Evolutionary conservation across 768 basidiomycete genomes (phyloP).

Genomic region (Collybia nuda): DNA sequence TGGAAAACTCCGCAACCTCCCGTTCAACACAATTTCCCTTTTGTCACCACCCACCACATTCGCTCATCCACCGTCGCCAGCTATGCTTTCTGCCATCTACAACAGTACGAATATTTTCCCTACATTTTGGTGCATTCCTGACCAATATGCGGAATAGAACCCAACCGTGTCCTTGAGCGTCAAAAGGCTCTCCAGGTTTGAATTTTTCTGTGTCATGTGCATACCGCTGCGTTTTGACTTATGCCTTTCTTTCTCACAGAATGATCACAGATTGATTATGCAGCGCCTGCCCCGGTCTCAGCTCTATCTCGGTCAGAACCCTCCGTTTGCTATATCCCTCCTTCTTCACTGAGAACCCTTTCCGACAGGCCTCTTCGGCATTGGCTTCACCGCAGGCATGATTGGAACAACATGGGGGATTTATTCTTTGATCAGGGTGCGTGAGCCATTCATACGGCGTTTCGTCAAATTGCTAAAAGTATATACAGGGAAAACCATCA

Average conservation of each 20-base stretch:
- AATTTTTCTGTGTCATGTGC: constrained; percentile 7
- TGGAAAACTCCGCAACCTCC: constrained; percentile 46
- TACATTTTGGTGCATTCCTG: background rate
- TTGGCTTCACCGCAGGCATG: constrained; percentile 55
- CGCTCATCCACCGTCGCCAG: constrained; percentile 29
- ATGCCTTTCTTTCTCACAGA: constrained; percentile 22
- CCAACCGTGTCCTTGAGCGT: constrained; percentile 63
- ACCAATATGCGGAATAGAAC: constrained; percentile 35
- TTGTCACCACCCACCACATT: constrained; percentile 16
- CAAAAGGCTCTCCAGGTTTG: constrained; percentile 68
- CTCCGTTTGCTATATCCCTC: background rate
- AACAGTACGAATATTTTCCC: constrained; percentile 48
- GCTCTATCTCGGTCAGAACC: constrained; percentile 60
- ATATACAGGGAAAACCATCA: constrained; percentile 15
- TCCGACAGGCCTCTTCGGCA: constrained; percentile 51
- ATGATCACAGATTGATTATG: constrained; percentile 52
- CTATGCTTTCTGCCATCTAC: constrained; percentile 57
- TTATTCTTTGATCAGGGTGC: constrained; percentile 45
- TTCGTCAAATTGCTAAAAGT: background rate
- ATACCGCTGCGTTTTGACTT: constrained; percentile 6
- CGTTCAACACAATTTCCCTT: constrained; percentile 18
- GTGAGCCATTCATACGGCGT: constrained; percentile 7
- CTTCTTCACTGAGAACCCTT: background rate
- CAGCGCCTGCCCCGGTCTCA: constrained; percentile 60
- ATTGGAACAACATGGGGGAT: constrained; percentile 49